Evolutionary conservation across 306 rosid species (phyloP), one percentile per base, ranked within the genome.

Genomic region (Prunus kanzakura): DNA sequence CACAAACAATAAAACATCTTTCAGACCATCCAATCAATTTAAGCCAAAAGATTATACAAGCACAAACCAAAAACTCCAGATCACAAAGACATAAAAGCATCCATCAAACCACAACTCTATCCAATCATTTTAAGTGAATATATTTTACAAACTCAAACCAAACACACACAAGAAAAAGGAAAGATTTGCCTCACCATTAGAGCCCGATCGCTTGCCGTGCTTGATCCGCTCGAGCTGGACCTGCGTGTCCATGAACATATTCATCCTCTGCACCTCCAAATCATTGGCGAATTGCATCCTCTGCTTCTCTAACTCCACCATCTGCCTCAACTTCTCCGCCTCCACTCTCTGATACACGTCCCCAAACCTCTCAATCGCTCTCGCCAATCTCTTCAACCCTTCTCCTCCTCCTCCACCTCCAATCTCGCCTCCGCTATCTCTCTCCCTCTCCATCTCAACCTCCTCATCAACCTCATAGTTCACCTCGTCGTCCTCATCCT

Each of bases 271-370:
- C 13, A 85, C 86, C 82, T 95, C 98, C 78, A 95, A 86, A 69
- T 95, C 98, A 77, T 90, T 94, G 3, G 95, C 82, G 78, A 94
- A 94, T 67, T 92, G 92, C 93, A 94, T 86, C 87, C 97, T 87
- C 83, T 92, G 95, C 85, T 90, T 92, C 93, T 94, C 97, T 92
- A 94, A 82, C 76, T 94, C 98, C 80, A 89, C 80, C 97, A 88
- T 92, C 82, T 94, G 97, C 91, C 89, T 91, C 81, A 92, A 80
- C 75, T 94, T 94, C 74, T 92, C 92, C 3, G 72, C 92, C 83
- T 94, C 98, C 76, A 92, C 91, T 82, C 91, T 92, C 75, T 94
- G 92, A 73, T 92, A 94, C 79, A 88, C 85, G 57, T 86, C 89
- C 6, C 96, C 98, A 23, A 94, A 92, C 75, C 86, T 87, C 88